A percentile compares a stretch with the other conserved stretches of the same genome.
Conservation (phyloP, 2,329 filamentous ascomycete species). For the Myriosclerotinia duriaeana region DNA sequence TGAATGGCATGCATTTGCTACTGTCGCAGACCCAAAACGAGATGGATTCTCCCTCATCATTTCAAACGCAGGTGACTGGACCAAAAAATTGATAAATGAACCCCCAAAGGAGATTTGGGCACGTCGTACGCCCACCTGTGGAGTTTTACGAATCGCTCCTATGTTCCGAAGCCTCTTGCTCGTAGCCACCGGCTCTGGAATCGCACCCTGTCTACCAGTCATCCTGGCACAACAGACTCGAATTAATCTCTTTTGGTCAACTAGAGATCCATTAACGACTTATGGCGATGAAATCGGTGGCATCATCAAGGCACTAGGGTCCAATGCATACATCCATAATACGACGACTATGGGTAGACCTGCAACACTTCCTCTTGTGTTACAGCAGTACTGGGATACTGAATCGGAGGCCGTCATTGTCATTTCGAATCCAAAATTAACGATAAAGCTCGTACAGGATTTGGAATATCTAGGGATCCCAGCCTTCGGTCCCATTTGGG, state of each 20-base stretch:
- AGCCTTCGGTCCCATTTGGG: constrained; percentile 44
- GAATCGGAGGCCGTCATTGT: constrained; percentile 44
- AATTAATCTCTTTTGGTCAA: constrained; percentile 42
- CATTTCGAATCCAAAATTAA: constrained; percentile 44
- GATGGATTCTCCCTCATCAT: constrained; percentile 65
- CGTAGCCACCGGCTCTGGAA: constrained; percentile 71
- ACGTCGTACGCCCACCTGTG: constrained; percentile 64
- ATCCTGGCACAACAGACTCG: constrained; percentile 33
- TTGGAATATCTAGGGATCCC: constrained; percentile 43
- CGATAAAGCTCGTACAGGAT: constrained; percentile 43
- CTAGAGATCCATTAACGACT: constrained; percentile 40
- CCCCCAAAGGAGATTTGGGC: constrained; percentile 65
- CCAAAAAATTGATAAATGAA: constrained; percentile 58
- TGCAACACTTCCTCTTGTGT: constrained; percentile 41
- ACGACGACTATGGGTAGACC: constrained; percentile 42
- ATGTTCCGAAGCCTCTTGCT: constrained; percentile 66
- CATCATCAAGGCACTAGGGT: constrained; percentile 39
- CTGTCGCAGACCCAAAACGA: constrained; percentile 59
- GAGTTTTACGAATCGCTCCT: constrained; percentile 65
- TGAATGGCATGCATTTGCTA: constrained; percentile 77
- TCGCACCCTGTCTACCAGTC: constrained; percentile 60
- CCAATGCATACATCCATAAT: constrained; percentile 42
- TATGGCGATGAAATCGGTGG: constrained; percentile 42
- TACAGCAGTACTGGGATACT: constrained; percentile 37
- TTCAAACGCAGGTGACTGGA: constrained; percentile 77